phyloP scores from a whole-genome alignment of 2,329 filamentous ascomycete genomes.

The Leptographium radiaticola region DNA sequence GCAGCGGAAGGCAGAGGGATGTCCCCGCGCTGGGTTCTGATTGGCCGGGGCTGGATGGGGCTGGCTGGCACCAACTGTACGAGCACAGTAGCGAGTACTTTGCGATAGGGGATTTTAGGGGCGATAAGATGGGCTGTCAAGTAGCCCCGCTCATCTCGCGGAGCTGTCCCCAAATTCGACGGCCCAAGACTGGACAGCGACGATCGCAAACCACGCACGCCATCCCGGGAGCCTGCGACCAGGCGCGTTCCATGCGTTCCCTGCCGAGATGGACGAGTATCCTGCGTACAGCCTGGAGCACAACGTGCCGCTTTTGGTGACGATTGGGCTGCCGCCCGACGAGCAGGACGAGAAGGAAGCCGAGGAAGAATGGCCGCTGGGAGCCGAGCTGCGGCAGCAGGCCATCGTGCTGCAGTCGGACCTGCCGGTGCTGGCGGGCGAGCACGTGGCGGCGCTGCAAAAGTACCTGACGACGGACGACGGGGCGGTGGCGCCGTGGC shows the following conservation, averaged over 20 bases:
- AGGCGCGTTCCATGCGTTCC: not conserved
- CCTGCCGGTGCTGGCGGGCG: slow-evolving; percentile 50
- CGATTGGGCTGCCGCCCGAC: slow-evolving; percentile 56
- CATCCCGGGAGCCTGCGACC: too few species aligned
- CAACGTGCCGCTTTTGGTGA: slow-evolving; percentile 71
- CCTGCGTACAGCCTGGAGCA: slow-evolving; percentile 69
- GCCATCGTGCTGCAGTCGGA: slow-evolving; percentile 57
- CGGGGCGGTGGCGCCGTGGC: slow-evolving; percentile 54
- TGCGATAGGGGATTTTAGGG: not conserved
- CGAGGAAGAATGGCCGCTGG: slow-evolving; percentile 24
- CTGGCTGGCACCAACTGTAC: too few species aligned
- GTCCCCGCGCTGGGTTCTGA: slow-evolving; percentile 3
- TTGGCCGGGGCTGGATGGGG: too few species aligned
- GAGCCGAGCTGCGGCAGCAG: slow-evolving; percentile 41
- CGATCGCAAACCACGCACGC: not conserved
- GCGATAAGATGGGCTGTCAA: not conserved
- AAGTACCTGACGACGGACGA: slow-evolving; percentile 54
- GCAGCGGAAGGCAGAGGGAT: not conserved
- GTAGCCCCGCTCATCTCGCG: slow-evolving; percentile 2
- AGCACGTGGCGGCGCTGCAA: slow-evolving; percentile 51
- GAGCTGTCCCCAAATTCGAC: not conserved
- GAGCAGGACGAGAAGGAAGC: not conserved
- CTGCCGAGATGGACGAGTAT: slow-evolving; percentile 58
- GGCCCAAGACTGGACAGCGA: too few species aligned
- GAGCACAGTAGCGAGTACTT: not conserved